Evolutionary conservation across 176 grass and related monocot genomes (phyloP).

Genomic region (Aegilops umbellulata): DNA sequence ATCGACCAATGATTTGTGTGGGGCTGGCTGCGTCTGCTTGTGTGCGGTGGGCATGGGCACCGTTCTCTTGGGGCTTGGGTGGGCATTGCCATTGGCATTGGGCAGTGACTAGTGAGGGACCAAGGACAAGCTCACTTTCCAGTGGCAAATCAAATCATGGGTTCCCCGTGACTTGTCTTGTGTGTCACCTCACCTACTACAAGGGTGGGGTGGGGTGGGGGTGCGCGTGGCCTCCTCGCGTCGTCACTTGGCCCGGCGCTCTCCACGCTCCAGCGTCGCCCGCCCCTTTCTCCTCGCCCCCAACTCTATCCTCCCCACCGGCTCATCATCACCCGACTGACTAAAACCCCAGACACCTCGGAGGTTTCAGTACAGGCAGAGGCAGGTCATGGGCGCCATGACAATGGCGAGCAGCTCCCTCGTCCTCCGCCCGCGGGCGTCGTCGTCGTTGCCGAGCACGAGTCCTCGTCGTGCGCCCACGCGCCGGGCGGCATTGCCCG

Average conservation of each 20-base stretch:
- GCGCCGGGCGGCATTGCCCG: neutral
- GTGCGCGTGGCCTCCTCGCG: slow-evolving; percentile 24
- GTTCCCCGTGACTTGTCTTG: neutral
- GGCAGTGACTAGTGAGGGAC: neutral
- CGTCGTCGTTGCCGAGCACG: neutral
- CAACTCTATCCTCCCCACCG: neutral
- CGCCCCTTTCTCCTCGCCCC: slow-evolving; percentile 3
- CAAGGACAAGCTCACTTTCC: neutral
- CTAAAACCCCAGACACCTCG: neutral
- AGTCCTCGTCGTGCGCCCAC: neutral
- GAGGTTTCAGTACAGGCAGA: neutral
- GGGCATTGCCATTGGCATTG: neutral
- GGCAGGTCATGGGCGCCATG: slow-evolving; percentile 36
- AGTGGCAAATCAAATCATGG: neutral
- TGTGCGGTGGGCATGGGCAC: neutral
- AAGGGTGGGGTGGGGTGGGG: neutral
- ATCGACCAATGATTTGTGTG: neutral
- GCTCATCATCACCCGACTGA: neutral
- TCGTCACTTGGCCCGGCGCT: slow-evolving; percentile 47
- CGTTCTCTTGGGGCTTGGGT: no score
- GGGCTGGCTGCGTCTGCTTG: neutral
- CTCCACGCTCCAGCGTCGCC: slow-evolving; percentile 52
- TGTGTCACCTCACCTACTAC: neutral
- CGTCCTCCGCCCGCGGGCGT: slow-evolving; percentile 32
- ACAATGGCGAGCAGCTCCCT: slow-evolving; percentile 52